Conservation (phyloP, 805 yeast genomes). For the Hermanozyma aechmeae region DNA sequence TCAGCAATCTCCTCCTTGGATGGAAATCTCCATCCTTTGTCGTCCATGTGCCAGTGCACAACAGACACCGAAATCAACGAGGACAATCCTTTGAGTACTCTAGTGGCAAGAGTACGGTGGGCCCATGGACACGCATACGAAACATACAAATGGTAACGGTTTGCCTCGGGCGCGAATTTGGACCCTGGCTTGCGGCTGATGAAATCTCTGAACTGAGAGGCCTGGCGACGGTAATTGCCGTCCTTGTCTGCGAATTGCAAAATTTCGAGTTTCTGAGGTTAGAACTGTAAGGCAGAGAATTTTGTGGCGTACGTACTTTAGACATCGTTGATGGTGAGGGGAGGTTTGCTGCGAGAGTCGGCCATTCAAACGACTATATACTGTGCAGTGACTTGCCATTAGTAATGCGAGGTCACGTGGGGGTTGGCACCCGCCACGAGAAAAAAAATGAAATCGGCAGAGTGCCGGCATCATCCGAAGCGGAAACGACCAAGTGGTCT, state of each 20-base stretch:
- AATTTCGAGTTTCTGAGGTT: conserved; percentile 32
- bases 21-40: conserved; percentile 82
- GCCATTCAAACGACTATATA: no score
- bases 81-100: conserved; percentile 62
- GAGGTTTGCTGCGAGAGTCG: no score
- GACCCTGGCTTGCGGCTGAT: conserved; percentile 53
- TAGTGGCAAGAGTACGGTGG: conserved; percentile 67
- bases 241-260: conserved; percentile 40
- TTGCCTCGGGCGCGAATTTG: conserved; percentile 61
- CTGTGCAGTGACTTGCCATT: no score
- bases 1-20: conserved; percentile 31
- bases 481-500: no score
- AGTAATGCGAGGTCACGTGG: no score
- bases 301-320: no score
- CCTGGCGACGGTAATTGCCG: conserved; percentile 50
- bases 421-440: no score
- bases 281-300: no score
- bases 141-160: conserved; percentile 81
- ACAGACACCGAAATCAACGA: conserved; percentile 58
- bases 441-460: no score
- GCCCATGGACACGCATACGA: conserved; percentile 97
- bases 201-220: conserved; percentile 51
- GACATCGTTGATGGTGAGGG: no score
- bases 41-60: conserved; percentile 88
- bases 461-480: no score